phyloP scores from a whole-genome alignment of 192 early-diverging fungal species.

The Geranomyces michiganensis region DNA sequence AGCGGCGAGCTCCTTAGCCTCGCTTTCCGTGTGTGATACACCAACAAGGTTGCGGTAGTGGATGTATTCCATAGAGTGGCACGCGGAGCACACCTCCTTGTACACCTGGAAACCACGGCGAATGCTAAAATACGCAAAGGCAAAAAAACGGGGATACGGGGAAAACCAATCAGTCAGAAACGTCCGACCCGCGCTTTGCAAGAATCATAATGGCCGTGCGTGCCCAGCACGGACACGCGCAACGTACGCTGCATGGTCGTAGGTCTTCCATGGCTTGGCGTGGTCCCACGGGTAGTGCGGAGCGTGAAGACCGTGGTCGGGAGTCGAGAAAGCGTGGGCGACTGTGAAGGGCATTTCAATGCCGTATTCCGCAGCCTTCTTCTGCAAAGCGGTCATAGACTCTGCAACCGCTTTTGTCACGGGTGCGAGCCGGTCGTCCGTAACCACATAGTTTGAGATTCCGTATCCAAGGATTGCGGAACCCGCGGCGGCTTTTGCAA shows the following conservation, averaged over 20 bases:
- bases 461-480: slow-evolving; percentile 43
- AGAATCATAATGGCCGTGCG: slow-evolving; percentile 5
- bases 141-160: background rate
- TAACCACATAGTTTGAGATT: slow-evolving; percentile 44
- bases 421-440: slow-evolving; percentile 44
- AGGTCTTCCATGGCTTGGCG: slow-evolving; percentile 78
- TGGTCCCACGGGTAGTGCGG: slow-evolving; percentile 89
- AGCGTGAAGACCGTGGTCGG: slow-evolving; percentile 90
- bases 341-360: slow-evolving; percentile 32
- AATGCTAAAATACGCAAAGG: slow-evolving; percentile 60
- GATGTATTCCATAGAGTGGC: slow-evolving; percentile 93
- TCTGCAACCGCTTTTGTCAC: slow-evolving; percentile 11
- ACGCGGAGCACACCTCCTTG: slow-evolving; percentile 96
- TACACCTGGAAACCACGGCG: slow-evolving; percentile 99
- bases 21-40: slow-evolving; percentile 89
- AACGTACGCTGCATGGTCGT: slow-evolving; percentile 87
- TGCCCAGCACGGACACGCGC: no score
- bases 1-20: slow-evolving; percentile 91
- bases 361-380: slow-evolving; percentile 43
- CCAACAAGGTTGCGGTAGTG: slow-evolving; percentile 95
- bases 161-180: background rate
- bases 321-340: slow-evolving; percentile 73
- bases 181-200: background rate
- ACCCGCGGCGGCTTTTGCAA: slow-evolving; percentile 45
- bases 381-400: slow-evolving; percentile 7